These are phyloP conservation scores for Dentipellis sp. DNA, from an alignment of 768 basidiomycete genomes.

Conservation along the genomic window DNA sequence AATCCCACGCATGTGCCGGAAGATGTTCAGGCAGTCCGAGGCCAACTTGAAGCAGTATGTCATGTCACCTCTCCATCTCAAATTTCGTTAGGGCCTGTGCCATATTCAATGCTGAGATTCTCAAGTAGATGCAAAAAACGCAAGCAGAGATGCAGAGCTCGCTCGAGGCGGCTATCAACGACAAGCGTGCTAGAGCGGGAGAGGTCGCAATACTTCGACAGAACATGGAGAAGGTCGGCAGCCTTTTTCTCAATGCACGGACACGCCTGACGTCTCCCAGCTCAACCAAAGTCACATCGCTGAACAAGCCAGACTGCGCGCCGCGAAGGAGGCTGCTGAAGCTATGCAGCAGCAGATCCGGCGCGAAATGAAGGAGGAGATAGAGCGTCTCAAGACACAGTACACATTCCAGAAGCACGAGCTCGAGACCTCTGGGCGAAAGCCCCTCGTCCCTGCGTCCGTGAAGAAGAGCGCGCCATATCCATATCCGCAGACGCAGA, in stretches of 20 bases:
- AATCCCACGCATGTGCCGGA: background rate
- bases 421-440: slow-evolving; percentile 4
- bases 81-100: too few species aligned
- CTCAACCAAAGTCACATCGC: slow-evolving; percentile 1
- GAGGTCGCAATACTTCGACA: slow-evolving; percentile 13
- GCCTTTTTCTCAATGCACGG: too few species aligned
- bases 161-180: slow-evolving; percentile 9
- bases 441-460: background rate
- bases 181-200: slow-evolving; percentile 13
- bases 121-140: slow-evolving; percentile 3
- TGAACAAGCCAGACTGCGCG: slow-evolving; percentile 9
- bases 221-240: slow-evolving; percentile 10
- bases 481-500: background rate
- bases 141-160: slow-evolving; percentile 7
- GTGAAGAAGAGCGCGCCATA: background rate
- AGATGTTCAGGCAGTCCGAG: background rate
- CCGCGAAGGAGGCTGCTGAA: slow-evolving; percentile 7
- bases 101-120: background rate
- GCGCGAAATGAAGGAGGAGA: slow-evolving; percentile 7
- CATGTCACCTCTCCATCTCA: background rate
- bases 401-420: slow-evolving; percentile 14
- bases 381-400: slow-evolving; percentile 13
- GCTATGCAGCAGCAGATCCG: slow-evolving; percentile 6
- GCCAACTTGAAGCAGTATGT: slow-evolving; percentile 5
- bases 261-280: background rate